A percentile compares a stretch with the other conserved stretches of the same genome.
Evolutionary conservation across 176 grass and related monocot species (phyloP).

Genomic region (Cocos nucifera): DNA sequence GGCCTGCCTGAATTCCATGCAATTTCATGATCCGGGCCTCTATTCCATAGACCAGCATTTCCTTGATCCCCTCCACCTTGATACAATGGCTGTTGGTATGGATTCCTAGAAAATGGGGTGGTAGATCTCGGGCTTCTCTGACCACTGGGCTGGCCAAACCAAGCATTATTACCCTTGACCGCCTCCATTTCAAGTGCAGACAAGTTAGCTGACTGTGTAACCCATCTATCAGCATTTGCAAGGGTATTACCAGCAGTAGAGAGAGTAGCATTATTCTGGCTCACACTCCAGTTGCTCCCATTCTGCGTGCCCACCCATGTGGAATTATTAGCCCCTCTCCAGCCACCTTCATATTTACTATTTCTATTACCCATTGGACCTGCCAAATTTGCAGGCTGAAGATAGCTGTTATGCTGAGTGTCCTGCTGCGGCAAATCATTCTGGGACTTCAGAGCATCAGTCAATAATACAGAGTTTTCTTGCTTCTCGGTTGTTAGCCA

Average conservation of each 20-base stretch:
- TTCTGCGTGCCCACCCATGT: conserved; percentile 24
- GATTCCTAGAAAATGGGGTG: conserved; percentile 23
- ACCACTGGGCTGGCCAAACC: conserved; percentile 19
- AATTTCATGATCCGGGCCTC: conserved; percentile 32
- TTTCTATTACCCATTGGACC: conserved; percentile 17
- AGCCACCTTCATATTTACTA: conserved; percentile 9
- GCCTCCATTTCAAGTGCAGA: conserved; percentile 22
- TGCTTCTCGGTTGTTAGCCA: conserved; percentile 89
- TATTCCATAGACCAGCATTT: conserved; percentile 25
- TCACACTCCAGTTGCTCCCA: conserved; percentile 28
- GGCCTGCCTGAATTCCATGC: conserved; percentile 42
- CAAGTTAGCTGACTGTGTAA: conserved; percentile 18
- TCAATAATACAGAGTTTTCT: conserved; percentile 62
- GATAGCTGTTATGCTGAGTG: conserved; percentile 20
- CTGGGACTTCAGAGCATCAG: conserved; percentile 54
- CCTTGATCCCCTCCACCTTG: conserved; percentile 25
- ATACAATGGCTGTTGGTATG: conserved; percentile 17
- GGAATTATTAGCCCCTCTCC: conserved; percentile 4
- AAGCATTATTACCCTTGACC: conserved; percentile 30
- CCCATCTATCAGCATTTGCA: conserved; percentile 36
- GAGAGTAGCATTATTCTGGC: conserved; percentile 22
- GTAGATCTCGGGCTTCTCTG: conserved; percentile 17
- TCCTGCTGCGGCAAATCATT: conserved; percentile 35
- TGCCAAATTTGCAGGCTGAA: conserved; percentile 4
- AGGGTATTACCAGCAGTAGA: conserved; percentile 25